These are phyloP conservation scores for Madurella mycetomatis DNA, from an alignment of 2,329 filamentous ascomycete genomes.

Conservation along the genomic window DNA sequence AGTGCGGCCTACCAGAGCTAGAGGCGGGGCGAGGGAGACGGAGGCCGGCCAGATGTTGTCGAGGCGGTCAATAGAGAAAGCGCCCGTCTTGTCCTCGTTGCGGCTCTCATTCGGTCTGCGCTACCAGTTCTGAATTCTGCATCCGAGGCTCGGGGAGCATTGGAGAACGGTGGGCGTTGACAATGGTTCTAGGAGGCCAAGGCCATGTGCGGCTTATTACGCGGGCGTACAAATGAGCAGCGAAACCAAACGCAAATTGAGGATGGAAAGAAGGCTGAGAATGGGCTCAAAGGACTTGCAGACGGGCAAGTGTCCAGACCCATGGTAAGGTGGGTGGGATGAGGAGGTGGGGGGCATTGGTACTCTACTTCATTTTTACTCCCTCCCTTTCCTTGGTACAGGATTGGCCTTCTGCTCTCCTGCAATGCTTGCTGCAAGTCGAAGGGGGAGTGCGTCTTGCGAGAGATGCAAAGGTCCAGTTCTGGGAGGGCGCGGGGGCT, in stretches of 20 bases:
- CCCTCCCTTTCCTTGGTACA: not conserved
- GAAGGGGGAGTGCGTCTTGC: not conserved
- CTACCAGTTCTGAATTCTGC: not conserved
- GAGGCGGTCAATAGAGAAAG: not conserved
- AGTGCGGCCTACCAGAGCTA: not conserved
- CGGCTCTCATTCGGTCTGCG: not conserved
- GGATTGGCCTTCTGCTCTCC: not conserved
- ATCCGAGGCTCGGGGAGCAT: not conserved
- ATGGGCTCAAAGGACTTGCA: not conserved
- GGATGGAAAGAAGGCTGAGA: not conserved
- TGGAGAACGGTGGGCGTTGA: not conserved
- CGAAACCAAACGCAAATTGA: not conserved
- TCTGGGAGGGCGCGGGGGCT: not conserved
- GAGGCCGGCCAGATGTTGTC: too few relatives aligned
- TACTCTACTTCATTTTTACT: not conserved
- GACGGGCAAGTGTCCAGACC: not conserved
- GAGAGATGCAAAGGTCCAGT: too few relatives aligned
- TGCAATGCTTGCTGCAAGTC: constrained; percentile 11
- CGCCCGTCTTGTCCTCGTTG: not conserved
- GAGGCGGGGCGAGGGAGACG: not conserved
- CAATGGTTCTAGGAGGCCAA: not conserved
- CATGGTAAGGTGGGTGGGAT: not conserved
- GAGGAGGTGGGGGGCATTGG: too few relatives aligned
- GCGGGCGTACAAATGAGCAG: not conserved
- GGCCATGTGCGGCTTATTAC: not conserved